Evolutionary conservation across 768 basidiomycete species (phyloP).

Genomic region (Jaapia argillacea): DNA sequence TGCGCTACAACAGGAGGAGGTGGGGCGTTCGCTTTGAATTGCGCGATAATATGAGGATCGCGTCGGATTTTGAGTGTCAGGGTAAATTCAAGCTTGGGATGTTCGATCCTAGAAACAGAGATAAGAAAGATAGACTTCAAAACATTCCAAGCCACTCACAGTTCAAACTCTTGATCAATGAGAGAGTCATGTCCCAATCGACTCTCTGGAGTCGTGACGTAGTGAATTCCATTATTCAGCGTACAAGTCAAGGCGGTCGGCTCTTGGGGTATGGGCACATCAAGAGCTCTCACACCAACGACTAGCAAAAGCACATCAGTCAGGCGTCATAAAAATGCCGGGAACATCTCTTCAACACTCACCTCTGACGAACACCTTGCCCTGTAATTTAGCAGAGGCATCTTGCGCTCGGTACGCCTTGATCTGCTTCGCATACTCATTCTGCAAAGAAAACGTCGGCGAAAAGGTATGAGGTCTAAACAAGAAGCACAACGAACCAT

Average conservation of each 20-base stretch:
- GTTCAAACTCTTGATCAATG: constrained; percentile 85
- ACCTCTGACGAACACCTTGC: constrained; percentile 95
- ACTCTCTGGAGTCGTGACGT: constrained; percentile 81
- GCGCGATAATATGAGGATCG: constrained; percentile 75
- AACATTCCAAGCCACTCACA: constrained; percentile 40
- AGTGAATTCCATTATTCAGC: constrained; percentile 94
- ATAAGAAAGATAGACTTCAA: not conserved
- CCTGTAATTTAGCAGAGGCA: constrained; percentile 70
- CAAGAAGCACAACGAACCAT: constrained; percentile 45
- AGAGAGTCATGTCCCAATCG: constrained; percentile 45
- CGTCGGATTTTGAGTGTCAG: constrained; percentile 80
- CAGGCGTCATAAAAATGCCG: not conserved
- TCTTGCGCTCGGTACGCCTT: constrained; percentile 71
- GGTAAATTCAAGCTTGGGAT: constrained; percentile 92
- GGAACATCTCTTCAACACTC: constrained; percentile 10
- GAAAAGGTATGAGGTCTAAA: no score
- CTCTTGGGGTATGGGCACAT: constrained; percentile 71
- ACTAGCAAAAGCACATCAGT: constrained; percentile 35
- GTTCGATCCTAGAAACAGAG: constrained; percentile 56
- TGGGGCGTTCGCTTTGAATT: constrained; percentile 56
- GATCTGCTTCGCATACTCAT: constrained; percentile 90
- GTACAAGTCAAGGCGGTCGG: constrained; percentile 74
- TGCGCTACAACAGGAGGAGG: constrained; percentile 23
- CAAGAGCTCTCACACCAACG: constrained; percentile 59
- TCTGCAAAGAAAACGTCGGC: constrained; percentile 32